Percentiles rank a stretch among this genome's conserved stretches.
Evolutionary conservation across 2,329 filamentous ascomycete species (phyloP).

Genomic region (Alternaria solani): DNA sequence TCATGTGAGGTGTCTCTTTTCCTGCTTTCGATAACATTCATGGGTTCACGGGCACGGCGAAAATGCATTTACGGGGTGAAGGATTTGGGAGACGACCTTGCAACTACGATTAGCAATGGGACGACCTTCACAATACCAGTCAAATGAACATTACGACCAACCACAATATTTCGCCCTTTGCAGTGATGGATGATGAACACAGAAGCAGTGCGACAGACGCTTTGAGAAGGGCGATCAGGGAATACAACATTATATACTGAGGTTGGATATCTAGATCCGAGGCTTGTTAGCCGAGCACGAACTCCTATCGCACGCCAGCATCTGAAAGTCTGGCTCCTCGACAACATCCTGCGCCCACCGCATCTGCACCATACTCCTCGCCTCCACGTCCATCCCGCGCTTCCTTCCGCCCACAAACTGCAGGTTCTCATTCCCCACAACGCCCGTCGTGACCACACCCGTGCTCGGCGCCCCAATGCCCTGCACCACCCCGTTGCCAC

Average conservation of each 20-base stretch:
- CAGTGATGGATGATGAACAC: conserved; percentile 7
- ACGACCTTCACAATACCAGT: conserved; percentile 46
- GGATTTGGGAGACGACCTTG: conserved; percentile 47
- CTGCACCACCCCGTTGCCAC: conserved; percentile 59
- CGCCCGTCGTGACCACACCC: conserved; percentile 59
- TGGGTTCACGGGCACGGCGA: conserved; percentile 51
- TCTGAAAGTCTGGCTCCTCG: conserved; percentile 29
- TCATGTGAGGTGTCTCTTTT: conserved; percentile 79
- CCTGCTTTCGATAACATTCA: conserved; percentile 50
- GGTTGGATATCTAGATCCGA: neutral
- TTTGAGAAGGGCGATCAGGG: neutral
- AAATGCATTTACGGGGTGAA: conserved; percentile 52
- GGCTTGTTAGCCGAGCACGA: conserved; percentile 27
- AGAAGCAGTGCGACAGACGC: neutral
- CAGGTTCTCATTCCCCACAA: conserved; percentile 60
- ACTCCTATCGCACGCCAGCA: conserved; percentile 35
- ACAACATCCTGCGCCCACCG: conserved; percentile 40
- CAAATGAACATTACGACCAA: conserved; percentile 45
- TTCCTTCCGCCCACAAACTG: conserved; percentile 48
- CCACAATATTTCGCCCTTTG: conserved; percentile 9
- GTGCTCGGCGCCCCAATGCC: conserved; percentile 55
- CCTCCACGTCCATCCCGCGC: conserved; percentile 23
- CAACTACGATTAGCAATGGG: conserved; percentile 46
- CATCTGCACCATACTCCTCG: conserved; percentile 39
- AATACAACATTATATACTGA: conserved; percentile 12